Base-by-base conservation (phyloP, 1,284 basidiomycete genomes). In the Rhodotorula glutinis region DNA sequence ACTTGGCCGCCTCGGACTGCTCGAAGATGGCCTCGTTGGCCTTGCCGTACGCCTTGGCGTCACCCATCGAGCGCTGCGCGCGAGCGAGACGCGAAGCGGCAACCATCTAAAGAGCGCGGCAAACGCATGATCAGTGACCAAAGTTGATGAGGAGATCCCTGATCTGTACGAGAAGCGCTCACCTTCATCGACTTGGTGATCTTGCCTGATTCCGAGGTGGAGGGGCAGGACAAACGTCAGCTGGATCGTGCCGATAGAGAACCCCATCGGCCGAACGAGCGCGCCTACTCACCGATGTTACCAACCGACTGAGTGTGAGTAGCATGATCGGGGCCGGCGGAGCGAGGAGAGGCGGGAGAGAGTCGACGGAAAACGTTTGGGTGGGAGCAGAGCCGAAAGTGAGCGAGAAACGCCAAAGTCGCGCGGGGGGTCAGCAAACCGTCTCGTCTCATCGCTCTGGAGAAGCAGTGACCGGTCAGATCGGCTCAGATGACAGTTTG, bases 181-280 rank as follows among this genome's bases (percentile, higher is more conserved):
- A 94, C 92, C 85, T 97, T 98, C 95, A 98, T 98, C 65, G 94
- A 97, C 92, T 96, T 77, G 60, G 65, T 73, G 61, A 70, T 70
- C 63, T 70, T 70, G 53, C 66, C 67, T 63, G 59, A n/a, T 49
- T 16, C 33, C 23, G 30, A 38, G 46, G 14, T 7, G 14, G 13
- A 19, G 7, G 10, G 10, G n/a, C n/a, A n/a, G n/a, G n/a, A n/a
- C n/a, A 0, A 19, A 33, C 14, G 57, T 58, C 57, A 58, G 57
- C 53, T 17, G 38, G 7, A 19, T 9, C 21, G n/a, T n/a, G n/a
- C n/a, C n/a, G n/a, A n/a, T n/a, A n/a, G n/a, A n/a, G n/a, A n/a
- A n/a, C n/a, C n/a, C n/a, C n/a, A n/a, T n/a, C 19, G 10, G 8
- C 2, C 10, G 23, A 40, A 46, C 5, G 7, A 1, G 46, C 17